Percentiles rank a stretch among this genome's conserved stretches.
phyloP scores from a whole-genome alignment of 495 filamentous ascomycete genomes.

The Xylaria castorea region DNA sequence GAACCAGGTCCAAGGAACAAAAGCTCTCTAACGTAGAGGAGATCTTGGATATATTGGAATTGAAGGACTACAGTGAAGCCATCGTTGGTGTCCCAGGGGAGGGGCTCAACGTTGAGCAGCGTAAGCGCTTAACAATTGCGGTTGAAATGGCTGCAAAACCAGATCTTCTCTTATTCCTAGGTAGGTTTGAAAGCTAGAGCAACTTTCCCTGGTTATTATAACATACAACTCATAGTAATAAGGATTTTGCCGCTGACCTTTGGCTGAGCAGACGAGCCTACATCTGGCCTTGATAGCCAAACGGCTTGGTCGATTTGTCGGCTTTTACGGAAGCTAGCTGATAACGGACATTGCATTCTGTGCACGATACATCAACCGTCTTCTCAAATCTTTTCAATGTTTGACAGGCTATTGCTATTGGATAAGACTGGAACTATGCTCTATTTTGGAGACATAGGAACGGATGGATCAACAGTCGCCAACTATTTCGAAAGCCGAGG shows the following conservation, averaged over 20 bases:
- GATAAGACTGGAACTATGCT: slow-evolving; percentile 59
- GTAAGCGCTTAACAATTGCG: slow-evolving; percentile 27
- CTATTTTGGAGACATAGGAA: slow-evolving; percentile 60
- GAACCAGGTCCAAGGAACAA: slow-evolving; percentile 59
- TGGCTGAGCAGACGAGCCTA: slow-evolving; percentile 66
- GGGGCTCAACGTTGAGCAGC: slow-evolving; percentile 40
- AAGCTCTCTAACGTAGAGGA: slow-evolving; percentile 76
- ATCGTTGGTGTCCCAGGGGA: slow-evolving; percentile 74
- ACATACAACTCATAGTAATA: too few species aligned
- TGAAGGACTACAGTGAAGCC: slow-evolving; percentile 74
- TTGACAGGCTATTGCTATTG: slow-evolving; percentile 59
- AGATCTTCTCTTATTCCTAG: slow-evolving; percentile 8
- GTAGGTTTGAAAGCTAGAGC: too few species aligned
- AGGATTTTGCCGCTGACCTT: too few species aligned
- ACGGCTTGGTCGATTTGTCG: slow-evolving; percentile 72
- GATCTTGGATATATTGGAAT: slow-evolving; percentile 59
- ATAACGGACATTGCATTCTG: slow-evolving; percentile 74
- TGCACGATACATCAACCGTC: slow-evolving; percentile 80
- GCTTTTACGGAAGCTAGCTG: slow-evolving; percentile 73
- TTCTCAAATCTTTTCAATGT: slow-evolving; percentile 61
- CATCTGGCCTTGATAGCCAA: slow-evolving; percentile 77
- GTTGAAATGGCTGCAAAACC: slow-evolving; percentile 21
- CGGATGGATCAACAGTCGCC: slow-evolving; percentile 35
- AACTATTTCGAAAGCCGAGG: slow-evolving; percentile 63
- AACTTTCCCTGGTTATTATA: too few species aligned